phyloP scores from a whole-genome alignment of 805 yeast species.

The Aciculoconidium aculeatum region DNA sequence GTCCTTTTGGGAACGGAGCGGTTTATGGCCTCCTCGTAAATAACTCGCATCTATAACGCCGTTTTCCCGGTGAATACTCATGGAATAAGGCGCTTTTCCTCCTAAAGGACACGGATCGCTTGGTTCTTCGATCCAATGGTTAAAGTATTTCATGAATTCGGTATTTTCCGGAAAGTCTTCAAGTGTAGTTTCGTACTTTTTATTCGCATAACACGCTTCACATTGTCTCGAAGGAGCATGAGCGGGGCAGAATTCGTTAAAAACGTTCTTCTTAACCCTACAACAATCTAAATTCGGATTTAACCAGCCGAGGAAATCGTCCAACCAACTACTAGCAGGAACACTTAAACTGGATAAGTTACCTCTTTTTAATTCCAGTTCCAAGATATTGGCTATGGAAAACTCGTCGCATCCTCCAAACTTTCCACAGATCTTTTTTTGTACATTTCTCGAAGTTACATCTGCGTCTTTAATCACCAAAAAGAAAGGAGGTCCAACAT shows the following conservation, averaged over 20 bases:
- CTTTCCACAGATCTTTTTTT: slow-evolving; percentile 77
- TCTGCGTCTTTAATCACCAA: slow-evolving; percentile 71
- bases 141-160: slow-evolving; percentile 65
- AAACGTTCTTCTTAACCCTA: slow-evolving; percentile 49
- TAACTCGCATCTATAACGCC: slow-evolving; percentile 46
- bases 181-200: slow-evolving; percentile 68
- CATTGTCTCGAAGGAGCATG: slow-evolving; percentile 66
- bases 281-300: slow-evolving; percentile 90
- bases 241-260: slow-evolving; percentile 57
- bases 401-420: slow-evolving; percentile 77
- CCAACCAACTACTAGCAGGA: slow-evolving; percentile 90
- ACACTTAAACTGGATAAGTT: slow-evolving; percentile 62
- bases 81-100: slow-evolving; percentile 87
- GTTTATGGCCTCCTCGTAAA: slow-evolving; percentile 77
- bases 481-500: slow-evolving; percentile 89
- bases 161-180: slow-evolving; percentile 71
- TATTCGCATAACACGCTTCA: slow-evolving; percentile 61
- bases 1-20: slow-evolving; percentile 77
- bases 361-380: slow-evolving; percentile 73
- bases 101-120: slow-evolving; percentile 93
- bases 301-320: slow-evolving; percentile 80
- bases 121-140: slow-evolving; percentile 77
- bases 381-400: slow-evolving; percentile 75
- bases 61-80: slow-evolving; percentile 43
- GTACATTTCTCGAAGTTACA: slow-evolving; percentile 54